A percentile compares a stretch with the other conserved stretches of the same genome.
phyloP scores from a whole-genome alignment of 352 stramenopile species.

The Blastocystis sp. region DNA sequence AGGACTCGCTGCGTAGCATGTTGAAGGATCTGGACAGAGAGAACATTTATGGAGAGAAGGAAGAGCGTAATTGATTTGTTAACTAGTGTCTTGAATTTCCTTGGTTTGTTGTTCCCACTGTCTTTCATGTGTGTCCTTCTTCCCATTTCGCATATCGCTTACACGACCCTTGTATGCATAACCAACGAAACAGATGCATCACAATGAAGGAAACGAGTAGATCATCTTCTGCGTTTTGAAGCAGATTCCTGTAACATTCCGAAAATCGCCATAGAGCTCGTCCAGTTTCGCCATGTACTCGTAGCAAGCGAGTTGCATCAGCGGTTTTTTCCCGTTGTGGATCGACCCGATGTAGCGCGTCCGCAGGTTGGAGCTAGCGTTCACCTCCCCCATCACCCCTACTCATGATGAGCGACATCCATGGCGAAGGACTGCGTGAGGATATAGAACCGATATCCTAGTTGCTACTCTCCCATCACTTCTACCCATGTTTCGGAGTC shows the following conservation, averaged over 20 bases:
- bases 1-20: neutral
- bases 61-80: too few species aligned
- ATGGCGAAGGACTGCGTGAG: conserved; percentile 47
- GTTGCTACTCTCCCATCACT: neutral
- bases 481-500: conserved; percentile 48
- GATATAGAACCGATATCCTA: conserved; percentile 31
- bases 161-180: too few species aligned
- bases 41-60: conserved; percentile 37
- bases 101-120: too few species aligned
- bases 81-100: too few species aligned
- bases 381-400: neutral
- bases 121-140: too few species aligned
- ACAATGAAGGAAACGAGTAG: conserved; percentile 14
- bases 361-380: neutral
- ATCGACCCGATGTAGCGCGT: neutral
- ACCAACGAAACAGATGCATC: neutral
- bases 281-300: conserved; percentile 44
- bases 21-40: conserved; percentile 55
- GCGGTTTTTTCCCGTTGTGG: neutral
- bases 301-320: conserved; percentile 43
- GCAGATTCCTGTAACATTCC: neutral
- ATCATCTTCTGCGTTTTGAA: neutral
- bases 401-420: conserved; percentile 42
- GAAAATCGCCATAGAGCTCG: neutral
- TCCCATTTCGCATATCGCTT: too few species aligned